Percentiles rank a stretch among this genome's conserved stretches.
Evolutionary conservation across 805 yeast species (phyloP).

Genomic region (Priceomyces melissophilus): DNA sequence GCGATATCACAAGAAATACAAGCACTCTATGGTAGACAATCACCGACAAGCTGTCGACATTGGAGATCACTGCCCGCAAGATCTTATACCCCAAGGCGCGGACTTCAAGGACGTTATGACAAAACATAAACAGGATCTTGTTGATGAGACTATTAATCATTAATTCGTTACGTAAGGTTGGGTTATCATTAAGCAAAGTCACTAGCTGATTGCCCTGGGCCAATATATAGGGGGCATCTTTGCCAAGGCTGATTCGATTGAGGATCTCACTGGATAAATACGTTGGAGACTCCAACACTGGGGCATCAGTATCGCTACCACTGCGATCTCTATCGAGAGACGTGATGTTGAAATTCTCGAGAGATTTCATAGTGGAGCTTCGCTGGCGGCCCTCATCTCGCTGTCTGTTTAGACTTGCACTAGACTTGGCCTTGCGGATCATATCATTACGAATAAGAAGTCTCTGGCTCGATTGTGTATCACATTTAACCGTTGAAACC

Average conservation of each 20-base stretch:
- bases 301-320: neutral
- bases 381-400: conserved; percentile 1
- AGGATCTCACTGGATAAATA: conserved; percentile 64
- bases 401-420: neutral
- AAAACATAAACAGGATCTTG: conserved; percentile 57
- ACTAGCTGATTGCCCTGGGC: conserved; percentile 66
- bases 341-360: conserved; percentile 8
- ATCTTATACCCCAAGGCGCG: conserved; percentile 75
- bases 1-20: conserved; percentile 57
- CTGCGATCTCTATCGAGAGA: conserved; percentile 4
- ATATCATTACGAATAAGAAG: neutral
- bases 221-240: conserved; percentile 49
- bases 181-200: conserved; percentile 50
- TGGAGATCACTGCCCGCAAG: conserved; percentile 60
- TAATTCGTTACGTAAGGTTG: conserved; percentile 62
- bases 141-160: conserved; percentile 54
- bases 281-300: conserved; percentile 30
- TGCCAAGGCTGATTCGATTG: conserved; percentile 49
- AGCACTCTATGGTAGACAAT: conserved; percentile 58
- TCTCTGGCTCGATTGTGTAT: no score
- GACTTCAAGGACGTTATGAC: conserved; percentile 56
- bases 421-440: conserved; percentile 1
- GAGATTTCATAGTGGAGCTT: conserved; percentile 9
- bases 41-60: conserved; percentile 49
- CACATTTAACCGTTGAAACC: no score